Percentiles rank a stretch among this genome's conserved stretches.
These are phyloP conservation scores for Pisolithus thermaeus DNA, from an alignment of 1,284 basidiomycete species.

Conservation along the genomic window DNA sequence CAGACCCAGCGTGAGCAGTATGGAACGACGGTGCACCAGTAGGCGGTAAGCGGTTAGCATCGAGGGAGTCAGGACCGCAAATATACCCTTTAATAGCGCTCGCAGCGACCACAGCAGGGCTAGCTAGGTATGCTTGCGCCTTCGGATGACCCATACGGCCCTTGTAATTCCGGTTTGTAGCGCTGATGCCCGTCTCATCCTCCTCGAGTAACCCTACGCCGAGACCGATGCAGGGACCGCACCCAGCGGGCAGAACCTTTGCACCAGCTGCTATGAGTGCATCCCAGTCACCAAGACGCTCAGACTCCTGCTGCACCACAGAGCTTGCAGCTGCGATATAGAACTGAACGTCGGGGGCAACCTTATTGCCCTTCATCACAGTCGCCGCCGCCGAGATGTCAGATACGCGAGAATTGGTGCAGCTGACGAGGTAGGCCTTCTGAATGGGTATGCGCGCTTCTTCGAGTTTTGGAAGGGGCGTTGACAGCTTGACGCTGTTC, in stretches of 20 bases:
- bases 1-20: conserved; percentile 34
- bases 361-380: conserved; percentile 80
- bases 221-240: conserved; percentile 96
- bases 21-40: conserved; percentile 56
- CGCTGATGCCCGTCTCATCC: conserved; percentile 93
- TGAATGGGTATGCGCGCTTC: conserved; percentile 78
- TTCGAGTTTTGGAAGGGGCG: conserved; percentile 80
- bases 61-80: conserved; percentile 73
- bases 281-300: conserved; percentile 85
- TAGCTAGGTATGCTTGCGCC: conserved; percentile 92
- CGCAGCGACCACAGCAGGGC: conserved; percentile 95
- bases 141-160: conserved; percentile 97
- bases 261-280: conserved; percentile 83
- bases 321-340: conserved; percentile 96
- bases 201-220: conserved; percentile 91
- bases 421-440: conserved; percentile 98
- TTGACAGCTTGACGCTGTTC: conserved; percentile 96
- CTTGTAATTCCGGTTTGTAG: conserved; percentile 99
- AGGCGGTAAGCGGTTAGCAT: conserved; percentile 50
- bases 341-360: conserved; percentile 91
- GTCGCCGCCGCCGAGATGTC: conserved; percentile 91
- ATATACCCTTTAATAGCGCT: conserved; percentile 92
- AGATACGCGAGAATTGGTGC: conserved; percentile 95
- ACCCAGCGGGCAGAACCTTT: conserved; percentile 90
- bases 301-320: conserved; percentile 86